Base-by-base conservation (phyloP, 2,329 filamentous ascomycete species). In the Sporothrix euskadiensis region DNA sequence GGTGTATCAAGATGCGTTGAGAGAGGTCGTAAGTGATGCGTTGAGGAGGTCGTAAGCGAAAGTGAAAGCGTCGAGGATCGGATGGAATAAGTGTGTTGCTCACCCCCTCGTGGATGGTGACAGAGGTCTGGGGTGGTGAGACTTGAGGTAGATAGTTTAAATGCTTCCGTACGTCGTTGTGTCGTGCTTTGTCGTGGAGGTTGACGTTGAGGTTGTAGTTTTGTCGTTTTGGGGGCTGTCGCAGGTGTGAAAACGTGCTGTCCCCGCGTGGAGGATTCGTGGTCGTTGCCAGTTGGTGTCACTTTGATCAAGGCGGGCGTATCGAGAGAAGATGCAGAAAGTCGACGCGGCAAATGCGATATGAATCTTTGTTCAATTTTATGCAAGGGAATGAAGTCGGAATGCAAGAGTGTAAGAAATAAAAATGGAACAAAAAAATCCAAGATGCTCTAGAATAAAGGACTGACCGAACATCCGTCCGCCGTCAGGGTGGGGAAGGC, bases 401-500 rank as follows among this genome's bases (percentile, higher is more conserved):
- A 57, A 26, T 49, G 22, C 16, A 57, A 39, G 30, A 65, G n/a
- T 7, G 41, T 10, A n/a, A 39, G 49, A 65, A 65, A 63, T 30
- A 52, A 56, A 35, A 49, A 35, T 16, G 16, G 30, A 59, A 59
- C 22, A 61, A 61, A 70, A 71, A 56, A 39, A 68, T 22, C 2
- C 44, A 32, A 57, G 47, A 69, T 66, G 19, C 65, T 49, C 44
- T 52, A 69, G 68, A 69, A 69, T 22, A 57, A 54, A 35, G 26
- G 65, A 35, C 26, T 16, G 16, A 39, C 12, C 39, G 39, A 26
- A 26, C 26, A 26, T 47, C 52, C 52, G 52, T 26, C 52, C 35
- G 26, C 41, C 63, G 39, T 66, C 26, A 68, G 65, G 63, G 65
- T 68, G 65, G 65, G 65, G 65, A 52, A 68, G 49, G 68, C 54